Evolutionary conservation across 345 rosid species (phyloP), one percentile per base, ranked within the genome.

Genomic region (Aurinia saxatilis): DNA sequence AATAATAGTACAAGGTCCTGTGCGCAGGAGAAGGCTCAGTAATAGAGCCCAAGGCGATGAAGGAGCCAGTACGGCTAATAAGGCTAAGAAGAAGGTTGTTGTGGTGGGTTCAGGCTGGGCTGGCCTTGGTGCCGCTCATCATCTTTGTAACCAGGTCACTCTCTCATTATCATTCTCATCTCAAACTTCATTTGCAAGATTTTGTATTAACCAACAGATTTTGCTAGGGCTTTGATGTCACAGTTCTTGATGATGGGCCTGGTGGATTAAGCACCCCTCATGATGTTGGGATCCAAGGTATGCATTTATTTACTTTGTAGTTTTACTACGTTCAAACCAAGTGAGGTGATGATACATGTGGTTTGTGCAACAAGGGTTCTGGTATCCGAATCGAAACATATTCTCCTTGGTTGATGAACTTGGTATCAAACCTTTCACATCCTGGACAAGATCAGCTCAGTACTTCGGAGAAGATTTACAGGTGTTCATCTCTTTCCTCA

Each of bases 51-150:
- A 46, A 19, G 74, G 7, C 39, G 60, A 46, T 63, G 73, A 70
- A 29, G 74, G 33, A 8, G 12, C 12, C 35, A 48, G 5, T 57
- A 1, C 5, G 16, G n/a, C n/a, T n/a, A 47, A 60, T 4, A 63
- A 48, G 31, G 73, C 44, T 44, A 81, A 78, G 75, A 80, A 80
- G 53, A 76, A 70, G 5, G 77, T 72, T 38, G 69, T 83, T 10
- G n/a, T n/a, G n/a, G 75, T 80, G 64, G 89, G 93, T 33, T 80
- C 80, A n/a, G 87, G 89, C 44, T 83, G 89, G 87, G 76, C 82
- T 17, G 82, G 84, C 27, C 85, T 75, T 35, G 84, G 84, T 36
- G 88, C 86, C 14, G 90, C 90, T 50, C 70, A 81, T 50, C 86
- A 82, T 56, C 87, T 82, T 10, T 65, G 73, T 76, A 74, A 78